These are phyloP conservation scores for Mortierella alpina DNA, from an alignment of 192 early-diverging fungal species.

Conservation along the genomic window DNA sequence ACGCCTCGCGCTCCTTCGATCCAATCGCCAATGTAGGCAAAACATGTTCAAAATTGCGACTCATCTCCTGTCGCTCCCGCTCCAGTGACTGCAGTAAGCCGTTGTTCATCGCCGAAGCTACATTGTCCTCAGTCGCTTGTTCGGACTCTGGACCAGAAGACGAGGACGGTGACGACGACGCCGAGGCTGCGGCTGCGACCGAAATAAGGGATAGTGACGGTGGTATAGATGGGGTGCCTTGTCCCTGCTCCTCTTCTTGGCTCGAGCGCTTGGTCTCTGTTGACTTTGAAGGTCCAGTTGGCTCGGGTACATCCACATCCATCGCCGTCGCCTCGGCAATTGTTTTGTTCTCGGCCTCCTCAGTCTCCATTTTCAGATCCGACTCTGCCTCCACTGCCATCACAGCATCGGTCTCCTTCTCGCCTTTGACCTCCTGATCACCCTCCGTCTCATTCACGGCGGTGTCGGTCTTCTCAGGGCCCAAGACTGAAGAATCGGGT, in stretches of 20 bases:
- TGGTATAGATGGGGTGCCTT: constrained; percentile 4
- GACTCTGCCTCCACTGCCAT: background rate
- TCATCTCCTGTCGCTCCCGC: constrained; percentile 27
- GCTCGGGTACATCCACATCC: constrained; percentile 17
- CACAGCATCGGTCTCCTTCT: background rate
- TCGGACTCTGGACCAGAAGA: background rate
- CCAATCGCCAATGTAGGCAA: constrained; percentile 45
- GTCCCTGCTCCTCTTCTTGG: constrained; percentile 7
- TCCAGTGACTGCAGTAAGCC: constrained; percentile 20
- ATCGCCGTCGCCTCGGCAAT: constrained; percentile 14
- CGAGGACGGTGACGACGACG: constrained; percentile 30
- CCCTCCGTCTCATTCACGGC: background rate
- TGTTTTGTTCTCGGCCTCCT: background rate
- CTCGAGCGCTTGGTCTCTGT: background rate
- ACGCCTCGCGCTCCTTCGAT: constrained; percentile 51
- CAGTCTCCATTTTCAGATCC: constrained; percentile 1
- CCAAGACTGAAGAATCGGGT: background rate
- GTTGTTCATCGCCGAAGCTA: constrained; percentile 9
- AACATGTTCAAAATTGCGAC: constrained; percentile 29
- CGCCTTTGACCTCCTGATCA: background rate
- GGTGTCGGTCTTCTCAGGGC: background rate
- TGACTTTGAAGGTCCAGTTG: background rate
- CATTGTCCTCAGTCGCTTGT: background rate
- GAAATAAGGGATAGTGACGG: constrained; percentile 19
- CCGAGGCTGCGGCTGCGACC: constrained; percentile 8